Evolutionary conservation across 345 rosid species (phyloP).

Genomic region (Citrus unshiu): DNA sequence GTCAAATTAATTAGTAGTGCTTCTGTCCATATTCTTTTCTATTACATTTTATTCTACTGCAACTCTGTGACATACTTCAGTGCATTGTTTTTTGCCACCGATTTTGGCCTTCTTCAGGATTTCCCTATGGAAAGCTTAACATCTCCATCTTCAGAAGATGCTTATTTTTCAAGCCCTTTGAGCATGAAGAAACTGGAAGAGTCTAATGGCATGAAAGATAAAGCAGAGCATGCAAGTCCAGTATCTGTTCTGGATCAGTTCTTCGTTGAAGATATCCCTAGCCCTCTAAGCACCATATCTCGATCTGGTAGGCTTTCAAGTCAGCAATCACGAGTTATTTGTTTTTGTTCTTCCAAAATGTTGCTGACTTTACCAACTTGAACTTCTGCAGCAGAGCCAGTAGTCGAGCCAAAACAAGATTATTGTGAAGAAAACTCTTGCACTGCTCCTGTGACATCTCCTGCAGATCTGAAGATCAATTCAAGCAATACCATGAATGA

Average conservation of each 20-base stretch:
- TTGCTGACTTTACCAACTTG: not conserved
- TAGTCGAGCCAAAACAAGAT: constrained; percentile 13
- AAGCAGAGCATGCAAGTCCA: constrained; percentile 58
- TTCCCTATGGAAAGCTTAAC: constrained; percentile 21
- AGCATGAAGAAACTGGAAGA: constrained; percentile 22
- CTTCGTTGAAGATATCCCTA: constrained; percentile 32
- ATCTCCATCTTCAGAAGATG: constrained; percentile 15
- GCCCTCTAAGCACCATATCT: constrained; percentile 21
- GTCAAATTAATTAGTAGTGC: not conserved
- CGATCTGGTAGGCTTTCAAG: constrained; percentile 30
- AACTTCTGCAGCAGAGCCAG: constrained; percentile 32
- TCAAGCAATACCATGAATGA: constrained; percentile 9
- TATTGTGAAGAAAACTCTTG: constrained; percentile 21
- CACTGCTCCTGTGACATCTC: constrained; percentile 5
- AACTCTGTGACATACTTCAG: not conserved
- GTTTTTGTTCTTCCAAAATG: not conserved
- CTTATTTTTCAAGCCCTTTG: constrained; percentile 24
- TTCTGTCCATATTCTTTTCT: not conserved
- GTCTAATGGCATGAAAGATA: constrained; percentile 19
- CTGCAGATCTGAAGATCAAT: constrained; percentile 14
- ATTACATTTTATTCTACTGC: not conserved
- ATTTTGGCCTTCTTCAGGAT: constrained; percentile 33
- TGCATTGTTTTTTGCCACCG: not conserved
- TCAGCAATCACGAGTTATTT: not conserved
- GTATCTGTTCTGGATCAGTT: constrained; percentile 54